These are phyloP conservation scores for Beta vulgaris DNA, from an alignment of 148 eudicot genomes.

Conservation along the genomic window DNA sequence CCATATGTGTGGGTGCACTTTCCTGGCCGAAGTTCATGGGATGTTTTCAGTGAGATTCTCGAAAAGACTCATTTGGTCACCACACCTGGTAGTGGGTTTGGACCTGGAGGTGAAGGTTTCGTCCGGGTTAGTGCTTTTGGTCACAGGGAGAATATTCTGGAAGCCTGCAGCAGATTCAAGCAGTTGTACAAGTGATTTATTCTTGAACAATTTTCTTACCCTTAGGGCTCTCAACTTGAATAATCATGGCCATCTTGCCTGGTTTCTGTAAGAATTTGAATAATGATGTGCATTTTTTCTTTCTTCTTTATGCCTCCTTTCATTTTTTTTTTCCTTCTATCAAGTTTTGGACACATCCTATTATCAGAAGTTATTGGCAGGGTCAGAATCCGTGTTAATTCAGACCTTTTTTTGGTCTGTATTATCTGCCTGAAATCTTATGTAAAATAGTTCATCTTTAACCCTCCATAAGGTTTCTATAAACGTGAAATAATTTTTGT, in stretches of 20 bases:
- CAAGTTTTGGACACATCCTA: too few relatives aligned
- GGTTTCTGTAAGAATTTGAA: background rate
- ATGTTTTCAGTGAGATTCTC: constrained; percentile 80
- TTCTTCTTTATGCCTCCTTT: too few relatives aligned
- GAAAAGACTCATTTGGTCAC: constrained; percentile 89
- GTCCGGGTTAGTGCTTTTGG: constrained; percentile 85
- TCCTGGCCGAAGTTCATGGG: constrained; percentile 93
- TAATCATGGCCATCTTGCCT: background rate
- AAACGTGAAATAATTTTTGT: too few relatives aligned
- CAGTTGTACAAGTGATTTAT: constrained; percentile 62
- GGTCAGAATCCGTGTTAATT: too few relatives aligned
- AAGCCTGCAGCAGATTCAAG: constrained; percentile 91
- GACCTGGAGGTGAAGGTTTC: constrained; percentile 87
- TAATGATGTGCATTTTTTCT: background rate
- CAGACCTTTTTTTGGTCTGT: too few relatives aligned
- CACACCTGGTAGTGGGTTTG: constrained; percentile 89
- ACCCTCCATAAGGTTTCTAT: background rate
- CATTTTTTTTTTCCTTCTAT: background rate
- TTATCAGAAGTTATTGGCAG: background rate
- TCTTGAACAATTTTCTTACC: background rate
- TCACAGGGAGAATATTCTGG: constrained; percentile 74
- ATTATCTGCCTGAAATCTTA: too few relatives aligned
- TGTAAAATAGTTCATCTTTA: background rate
- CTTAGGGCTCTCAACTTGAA: background rate
- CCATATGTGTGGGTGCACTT: constrained; percentile 96